These are phyloP conservation scores for Candida xyloterini DNA, from an alignment of 805 yeast species.

Conservation along the genomic window DNA sequence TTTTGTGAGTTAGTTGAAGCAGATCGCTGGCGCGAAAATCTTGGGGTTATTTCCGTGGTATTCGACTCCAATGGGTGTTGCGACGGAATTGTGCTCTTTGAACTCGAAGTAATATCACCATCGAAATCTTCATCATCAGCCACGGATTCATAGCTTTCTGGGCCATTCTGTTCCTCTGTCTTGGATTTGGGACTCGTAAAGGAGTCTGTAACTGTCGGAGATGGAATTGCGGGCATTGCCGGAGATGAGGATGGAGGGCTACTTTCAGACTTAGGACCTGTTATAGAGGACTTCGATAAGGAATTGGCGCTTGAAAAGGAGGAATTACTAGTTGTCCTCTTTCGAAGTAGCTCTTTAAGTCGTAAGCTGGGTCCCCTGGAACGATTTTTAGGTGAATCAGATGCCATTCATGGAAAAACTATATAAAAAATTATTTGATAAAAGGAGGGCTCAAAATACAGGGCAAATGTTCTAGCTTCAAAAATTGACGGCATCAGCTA, in stretches of 20 bases:
- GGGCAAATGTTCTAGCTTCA: not conserved
- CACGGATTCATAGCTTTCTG: not conserved
- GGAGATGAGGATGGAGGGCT: slow-evolving; percentile 3
- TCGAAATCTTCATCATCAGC: slow-evolving; percentile 8
- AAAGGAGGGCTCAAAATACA: not conserved
- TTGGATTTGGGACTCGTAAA: slow-evolving; percentile 1
- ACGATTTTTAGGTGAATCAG: slow-evolving; percentile 7
- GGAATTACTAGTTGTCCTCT: slow-evolving; percentile 10
- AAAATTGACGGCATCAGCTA: not conserved
- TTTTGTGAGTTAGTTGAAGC: not conserved
- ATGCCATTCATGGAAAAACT: slow-evolving; percentile 7
- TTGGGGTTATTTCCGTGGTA: not conserved
- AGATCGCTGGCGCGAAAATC: not conserved
- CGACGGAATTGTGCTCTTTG: not conserved
- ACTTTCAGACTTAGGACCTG: slow-evolving; percentile 2
- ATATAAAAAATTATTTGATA: slow-evolving; percentile 1
- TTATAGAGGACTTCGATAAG: slow-evolving; percentile 1
- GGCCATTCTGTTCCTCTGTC: not conserved
- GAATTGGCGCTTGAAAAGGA: slow-evolving; percentile 10
- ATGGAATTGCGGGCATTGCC: slow-evolving; percentile 5
- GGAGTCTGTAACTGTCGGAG: not conserved
- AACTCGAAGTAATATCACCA: not conserved
- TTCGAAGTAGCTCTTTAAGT: slow-evolving; percentile 12
- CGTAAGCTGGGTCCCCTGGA: slow-evolving; percentile 13
- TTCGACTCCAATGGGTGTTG: not conserved